These are phyloP conservation scores for Pseudocercospora crystallina DNA, from an alignment of 2,329 filamentous ascomycete species.

Conservation along the genomic window DNA sequence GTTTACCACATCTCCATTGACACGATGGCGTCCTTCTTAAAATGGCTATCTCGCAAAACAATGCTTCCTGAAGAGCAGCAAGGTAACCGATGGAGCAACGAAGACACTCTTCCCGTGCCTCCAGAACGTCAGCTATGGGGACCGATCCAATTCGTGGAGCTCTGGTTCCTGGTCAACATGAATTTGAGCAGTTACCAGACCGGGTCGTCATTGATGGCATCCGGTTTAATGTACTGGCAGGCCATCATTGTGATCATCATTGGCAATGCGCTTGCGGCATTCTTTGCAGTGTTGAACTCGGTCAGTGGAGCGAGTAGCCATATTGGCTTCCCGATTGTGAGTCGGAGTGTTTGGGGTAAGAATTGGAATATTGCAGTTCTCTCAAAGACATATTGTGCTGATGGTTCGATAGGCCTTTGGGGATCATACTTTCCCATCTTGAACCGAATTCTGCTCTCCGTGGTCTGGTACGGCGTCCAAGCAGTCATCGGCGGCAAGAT, in stretches of 20 bases:
- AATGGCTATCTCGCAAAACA: too few relatives aligned
- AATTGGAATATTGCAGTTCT: too few relatives aligned
- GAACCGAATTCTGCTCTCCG: neutral
- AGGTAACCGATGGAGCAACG: constrained; percentile 4
- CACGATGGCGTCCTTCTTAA: too few relatives aligned
- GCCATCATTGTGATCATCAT: constrained; percentile 1
- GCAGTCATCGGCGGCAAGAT: constrained; percentile 2
- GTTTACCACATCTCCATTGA: too few relatives aligned
- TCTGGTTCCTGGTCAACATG: constrained; percentile 1
- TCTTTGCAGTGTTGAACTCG: neutral
- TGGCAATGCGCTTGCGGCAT: neutral
- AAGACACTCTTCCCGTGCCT: neutral
- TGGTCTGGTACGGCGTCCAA: constrained; percentile 4
- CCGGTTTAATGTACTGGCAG: constrained; percentile 1
- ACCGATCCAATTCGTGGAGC: neutral
- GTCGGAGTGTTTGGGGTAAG: neutral
- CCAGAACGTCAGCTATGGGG: constrained; percentile 3
- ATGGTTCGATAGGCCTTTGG: neutral
- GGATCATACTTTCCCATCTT: constrained; percentile 1
- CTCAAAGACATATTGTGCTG: too few relatives aligned
- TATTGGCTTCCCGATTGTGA: constrained; percentile 1
- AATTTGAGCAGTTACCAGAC: constrained; percentile 2
- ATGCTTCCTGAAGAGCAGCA: neutral
- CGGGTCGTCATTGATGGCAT: constrained; percentile 2
- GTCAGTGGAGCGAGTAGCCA: neutral